Evolutionary conservation across 2,329 filamentous ascomycete genomes (phyloP), one percentile per base, ranked within the genome.

Genomic region (Verruconis gallopava): DNA sequence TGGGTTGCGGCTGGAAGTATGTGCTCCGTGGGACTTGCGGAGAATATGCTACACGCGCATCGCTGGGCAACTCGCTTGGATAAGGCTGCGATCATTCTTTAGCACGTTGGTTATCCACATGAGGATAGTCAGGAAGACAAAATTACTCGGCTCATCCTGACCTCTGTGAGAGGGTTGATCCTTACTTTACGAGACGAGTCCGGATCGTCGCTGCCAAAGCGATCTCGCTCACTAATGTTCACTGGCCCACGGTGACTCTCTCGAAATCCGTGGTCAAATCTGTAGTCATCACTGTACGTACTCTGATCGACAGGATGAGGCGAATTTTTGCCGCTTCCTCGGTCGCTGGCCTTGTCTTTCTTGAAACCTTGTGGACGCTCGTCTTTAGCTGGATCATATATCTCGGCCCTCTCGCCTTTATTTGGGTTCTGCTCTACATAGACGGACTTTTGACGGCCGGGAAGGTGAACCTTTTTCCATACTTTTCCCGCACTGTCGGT

Each of bases 181-280:
- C 40, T 42, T 36, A 42, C 40, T 36, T 42, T 36, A 5, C 40
- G 40, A 19, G 13, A 22, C 20, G 17, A 30, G 19, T 36, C 33
- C n/a, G n/a, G n/a, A n/a, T n/a, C n/a, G n/a, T n/a, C n/a, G n/a
- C n/a, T n/a, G 25, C n/a, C 25, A n/a, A 9, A 30, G n/a, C n/a
- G n/a, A 30, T 30, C 25, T 30, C n/a, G 25, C n/a, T 30, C 9
- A 30, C 25, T 30, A n/a, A 30, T 30, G 25, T 30, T 9, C 25
- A n/a, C 25, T n/a, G 25, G 25, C n/a, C n/a, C 25, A 9, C 25
- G n/a, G n/a, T n/a, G n/a, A n/a, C n/a, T n/a, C n/a, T n/a, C n/a
- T n/a, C n/a, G n/a, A n/a, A n/a, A n/a, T n/a, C n/a, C n/a, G n/a
- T n/a, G n/a, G n/a, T n/a, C n/a, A 30, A n/a, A 9, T n/a, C 25